phyloP scores from a whole-genome alignment of 495 filamentous ascomycete species.

The Podospora fimiseda region DNA sequence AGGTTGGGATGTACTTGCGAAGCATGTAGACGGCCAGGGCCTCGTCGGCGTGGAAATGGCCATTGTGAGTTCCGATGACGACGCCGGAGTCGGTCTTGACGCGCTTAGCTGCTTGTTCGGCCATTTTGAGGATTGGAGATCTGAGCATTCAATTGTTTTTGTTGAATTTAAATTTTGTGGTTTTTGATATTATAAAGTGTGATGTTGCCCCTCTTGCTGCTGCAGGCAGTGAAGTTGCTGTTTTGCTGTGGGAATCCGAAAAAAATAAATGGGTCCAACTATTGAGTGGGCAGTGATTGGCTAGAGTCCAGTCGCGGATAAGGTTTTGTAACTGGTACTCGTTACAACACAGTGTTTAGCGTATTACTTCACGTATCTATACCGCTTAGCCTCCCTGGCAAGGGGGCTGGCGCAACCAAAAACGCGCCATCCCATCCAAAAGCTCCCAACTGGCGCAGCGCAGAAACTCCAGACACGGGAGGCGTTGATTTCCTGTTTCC shows the following conservation, averaged over 20 bases:
- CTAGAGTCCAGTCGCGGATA: no score
- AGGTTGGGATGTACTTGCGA: slow-evolving; percentile 71
- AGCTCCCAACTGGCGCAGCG: neutral
- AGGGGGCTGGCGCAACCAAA: neutral
- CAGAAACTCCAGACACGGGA: neutral
- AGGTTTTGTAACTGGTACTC: no score
- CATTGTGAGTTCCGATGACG: slow-evolving; percentile 86
- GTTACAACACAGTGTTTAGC: neutral
- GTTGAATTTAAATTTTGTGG: neutral
- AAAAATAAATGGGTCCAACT: no score
- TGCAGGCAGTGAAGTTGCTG: no score
- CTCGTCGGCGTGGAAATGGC: slow-evolving; percentile 98
- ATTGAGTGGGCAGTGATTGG: no score
- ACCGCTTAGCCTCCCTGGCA: neutral
- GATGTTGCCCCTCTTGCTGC: no score
- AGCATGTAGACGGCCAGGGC: slow-evolving; percentile 97
- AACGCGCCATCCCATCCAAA: neutral
- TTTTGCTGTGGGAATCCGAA: no score
- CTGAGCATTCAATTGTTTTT: slow-evolving; percentile 18
- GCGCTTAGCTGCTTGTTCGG: slow-evolving; percentile 62
- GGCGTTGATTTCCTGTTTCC: neutral
- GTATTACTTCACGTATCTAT: neutral
- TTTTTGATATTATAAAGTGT: neutral
- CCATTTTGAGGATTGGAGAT: slow-evolving; percentile 35
- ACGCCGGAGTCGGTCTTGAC: slow-evolving; percentile 52